Evolutionary conservation across 2,329 filamentous ascomycete genomes (phyloP), one percentile per base, ranked within the genome.

Genomic region (Hortaea werneckii): DNA sequence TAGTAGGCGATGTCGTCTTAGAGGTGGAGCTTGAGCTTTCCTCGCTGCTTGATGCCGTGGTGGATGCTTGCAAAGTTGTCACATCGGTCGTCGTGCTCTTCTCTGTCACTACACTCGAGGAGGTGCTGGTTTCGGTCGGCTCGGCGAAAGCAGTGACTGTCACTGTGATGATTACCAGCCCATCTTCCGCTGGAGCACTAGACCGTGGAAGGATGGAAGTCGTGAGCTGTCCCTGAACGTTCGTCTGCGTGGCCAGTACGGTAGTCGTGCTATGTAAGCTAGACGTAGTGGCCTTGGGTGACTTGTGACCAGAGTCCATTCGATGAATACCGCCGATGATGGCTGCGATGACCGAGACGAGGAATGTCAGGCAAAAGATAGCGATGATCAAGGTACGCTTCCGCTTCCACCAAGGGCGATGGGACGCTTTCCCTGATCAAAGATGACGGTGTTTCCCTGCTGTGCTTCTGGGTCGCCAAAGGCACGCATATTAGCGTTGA

Each of bases 381-480:
- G n/a, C 32, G 4, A 35, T 35, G 32, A 35, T 35, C 3, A 35
- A 10, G 32, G n/a, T 20, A 20, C 20, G 20, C 20, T 20, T 20
- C 20, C 20, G 20, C 20, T 20, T 20, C 20, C 20, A 20, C 20
- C 20, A 20, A 20, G 20, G 20, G 20, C 20, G 20, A 20, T 20
- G 20, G 20, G 20, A 20, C 13, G 41, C n/a, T 10, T 37, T 11
- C 37, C 30, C 5, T 30, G 35, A 10, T 29, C 12, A n/a, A 37
- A 29, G 30, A 43, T 26, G 5, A 20, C 32, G 5, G 29, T 13
- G 12, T 12, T 27, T 8, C 28, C 28, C 13, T 43, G 32, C 12
- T 35, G 13, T 10, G 41, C 41, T 28, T 43, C 41, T 10, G 41
- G 41, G 34, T 43, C 41, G 32, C 30, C 12, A 20, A 32, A 43